Conservation (phyloP, 83 land plant species). For the Picea engelmannii region DNA sequence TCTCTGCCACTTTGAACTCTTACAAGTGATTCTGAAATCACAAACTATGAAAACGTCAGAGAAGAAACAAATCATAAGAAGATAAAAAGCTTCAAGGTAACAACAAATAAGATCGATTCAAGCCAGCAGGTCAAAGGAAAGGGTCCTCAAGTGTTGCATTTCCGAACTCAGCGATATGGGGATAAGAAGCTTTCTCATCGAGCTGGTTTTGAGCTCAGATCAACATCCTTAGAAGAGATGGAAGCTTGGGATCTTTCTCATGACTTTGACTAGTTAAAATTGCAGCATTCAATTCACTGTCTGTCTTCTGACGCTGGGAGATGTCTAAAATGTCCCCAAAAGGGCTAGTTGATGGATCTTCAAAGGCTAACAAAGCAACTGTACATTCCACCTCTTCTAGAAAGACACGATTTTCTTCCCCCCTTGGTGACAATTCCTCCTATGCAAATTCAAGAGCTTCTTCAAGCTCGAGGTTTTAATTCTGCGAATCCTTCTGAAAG, state of each 20-base stretch:
- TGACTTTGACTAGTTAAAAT: conserved; percentile 97
- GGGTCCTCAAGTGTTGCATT: conserved; percentile 87
- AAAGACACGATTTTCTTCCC: too few species aligned
- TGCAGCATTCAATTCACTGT: conserved; percentile 12
- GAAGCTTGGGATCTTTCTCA: conserved; percentile 99
- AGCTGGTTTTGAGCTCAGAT: conserved; percentile 94
- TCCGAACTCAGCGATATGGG: conserved; percentile 80
- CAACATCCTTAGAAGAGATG: conserved; percentile 87
- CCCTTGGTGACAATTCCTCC: too few species aligned
- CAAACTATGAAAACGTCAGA: not conserved
- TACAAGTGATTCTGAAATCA: not conserved
- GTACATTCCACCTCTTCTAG: too few species aligned
- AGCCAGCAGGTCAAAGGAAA: not conserved
- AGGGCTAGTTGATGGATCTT: too few species aligned
- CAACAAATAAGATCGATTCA: too few species aligned
- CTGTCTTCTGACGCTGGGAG: too few species aligned
- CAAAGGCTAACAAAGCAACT: too few species aligned
- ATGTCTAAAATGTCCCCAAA: too few species aligned
- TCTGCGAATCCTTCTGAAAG: too few species aligned
- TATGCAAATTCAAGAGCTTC: too few species aligned
- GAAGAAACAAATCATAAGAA: not conserved
- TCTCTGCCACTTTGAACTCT: not conserved
- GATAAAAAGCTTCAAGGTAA: not conserved
- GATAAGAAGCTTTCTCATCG: conserved; percentile 79
- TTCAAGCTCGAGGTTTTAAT: too few species aligned